Conservation (phyloP, 2,329 filamentous ascomycete species). For the Albifimbria verrucaria region DNA sequence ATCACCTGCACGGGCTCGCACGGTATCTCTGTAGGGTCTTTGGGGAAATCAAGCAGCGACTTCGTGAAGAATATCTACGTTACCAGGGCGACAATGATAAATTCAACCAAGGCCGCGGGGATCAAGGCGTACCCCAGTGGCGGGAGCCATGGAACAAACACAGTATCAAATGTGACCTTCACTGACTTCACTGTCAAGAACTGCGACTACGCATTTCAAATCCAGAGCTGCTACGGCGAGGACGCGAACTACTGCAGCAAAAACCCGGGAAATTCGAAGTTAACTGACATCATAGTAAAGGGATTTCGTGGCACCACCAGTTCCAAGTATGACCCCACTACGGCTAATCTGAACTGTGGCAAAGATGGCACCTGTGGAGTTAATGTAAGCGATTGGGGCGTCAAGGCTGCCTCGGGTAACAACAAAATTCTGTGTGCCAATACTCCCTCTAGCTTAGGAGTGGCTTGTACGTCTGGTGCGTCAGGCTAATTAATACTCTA, state of each 20-base stretch:
- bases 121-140: conserved; percentile 1
- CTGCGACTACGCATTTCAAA: conserved; percentile 1
- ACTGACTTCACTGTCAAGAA: background rate
- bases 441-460: background rate
- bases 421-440: background rate
- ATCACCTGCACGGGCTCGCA: background rate
- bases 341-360: background rate
- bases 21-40: background rate
- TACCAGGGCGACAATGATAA: background rate
- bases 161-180: conserved; percentile 1
- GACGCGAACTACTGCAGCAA: background rate
- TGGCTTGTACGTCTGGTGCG: background rate
- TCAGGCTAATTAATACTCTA: too few species aligned
- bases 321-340: background rate
- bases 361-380: background rate
- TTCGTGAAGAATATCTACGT: background rate
- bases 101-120: background rate
- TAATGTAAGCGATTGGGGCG: background rate
- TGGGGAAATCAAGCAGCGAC: conserved; percentile 1
- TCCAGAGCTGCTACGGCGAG: background rate
- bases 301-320: conserved; percentile 1
- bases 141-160: background rate
- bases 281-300: background rate
- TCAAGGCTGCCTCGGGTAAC: background rate
- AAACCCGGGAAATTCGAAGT: background rate